Conservation (phyloP, 371 early-diverging fungal species). For the Mortierella sp. region DNA sequence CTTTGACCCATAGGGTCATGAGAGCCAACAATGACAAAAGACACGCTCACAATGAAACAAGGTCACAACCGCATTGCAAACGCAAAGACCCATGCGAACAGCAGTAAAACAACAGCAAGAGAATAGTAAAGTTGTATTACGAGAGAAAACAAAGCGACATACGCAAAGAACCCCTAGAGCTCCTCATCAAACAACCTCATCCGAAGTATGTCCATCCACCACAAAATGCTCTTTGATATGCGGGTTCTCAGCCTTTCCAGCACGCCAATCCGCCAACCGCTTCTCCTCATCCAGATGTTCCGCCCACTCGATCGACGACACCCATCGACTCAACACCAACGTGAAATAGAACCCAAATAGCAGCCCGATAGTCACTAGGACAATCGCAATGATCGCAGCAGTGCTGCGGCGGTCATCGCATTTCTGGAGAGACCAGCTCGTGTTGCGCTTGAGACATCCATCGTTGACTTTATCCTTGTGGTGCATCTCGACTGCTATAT, state of each 20-base stretch:
- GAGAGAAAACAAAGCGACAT: background rate
- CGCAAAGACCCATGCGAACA: too few species aligned
- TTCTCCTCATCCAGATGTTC: constrained; percentile 44
- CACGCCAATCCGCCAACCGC: constrained; percentile 36
- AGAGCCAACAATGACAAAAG: too few species aligned
- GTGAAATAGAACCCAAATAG: constrained; percentile 41
- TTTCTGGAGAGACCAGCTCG: constrained; percentile 16
- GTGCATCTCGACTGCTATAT: constrained; percentile 45
- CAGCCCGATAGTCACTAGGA: constrained; percentile 29
- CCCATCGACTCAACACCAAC: constrained; percentile 33
- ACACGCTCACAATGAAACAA: too few species aligned
- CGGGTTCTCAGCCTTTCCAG: constrained; percentile 43
- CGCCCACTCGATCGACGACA: constrained; percentile 37
- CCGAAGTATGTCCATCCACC: background rate
- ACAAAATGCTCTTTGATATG: constrained; percentile 21
- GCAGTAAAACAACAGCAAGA: too few species aligned
- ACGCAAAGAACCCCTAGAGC: background rate
- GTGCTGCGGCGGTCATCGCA: constrained; percentile 34
- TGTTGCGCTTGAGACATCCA: constrained; percentile 25
- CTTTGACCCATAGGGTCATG: too few species aligned
- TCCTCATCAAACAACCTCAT: background rate
- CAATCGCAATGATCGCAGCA: constrained; percentile 19
- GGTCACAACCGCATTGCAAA: too few species aligned
- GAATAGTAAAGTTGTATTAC: background rate
- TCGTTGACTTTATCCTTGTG: constrained; percentile 29